These are phyloP conservation scores for Carex littledalei DNA, from an alignment of 176 grass and related monocot genomes.

Conservation along the genomic window DNA sequence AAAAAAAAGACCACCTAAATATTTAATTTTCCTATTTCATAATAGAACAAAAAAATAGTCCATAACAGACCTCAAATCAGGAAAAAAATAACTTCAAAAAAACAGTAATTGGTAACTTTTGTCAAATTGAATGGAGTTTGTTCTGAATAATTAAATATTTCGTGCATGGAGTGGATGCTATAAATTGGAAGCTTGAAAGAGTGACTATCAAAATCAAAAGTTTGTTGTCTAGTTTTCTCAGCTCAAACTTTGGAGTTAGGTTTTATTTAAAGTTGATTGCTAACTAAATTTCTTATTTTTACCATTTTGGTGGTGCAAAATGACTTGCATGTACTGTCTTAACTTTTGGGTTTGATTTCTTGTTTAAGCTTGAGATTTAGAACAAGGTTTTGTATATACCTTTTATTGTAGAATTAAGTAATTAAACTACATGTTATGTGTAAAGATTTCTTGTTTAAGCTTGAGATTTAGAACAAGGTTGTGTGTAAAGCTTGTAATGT, in stretches of 20 bases:
- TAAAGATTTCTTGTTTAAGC: no score
- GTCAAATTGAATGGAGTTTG: background rate
- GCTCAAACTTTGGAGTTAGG: background rate
- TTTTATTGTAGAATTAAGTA: no score
- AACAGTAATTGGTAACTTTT: background rate
- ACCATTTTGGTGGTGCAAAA: no score
- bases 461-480: no score
- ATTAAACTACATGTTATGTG: no score
- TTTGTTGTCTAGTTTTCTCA: background rate
- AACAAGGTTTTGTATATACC: no score
- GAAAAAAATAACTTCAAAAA: background rate
- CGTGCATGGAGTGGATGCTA: background rate
- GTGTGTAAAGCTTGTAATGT: no score
- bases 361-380: no score
- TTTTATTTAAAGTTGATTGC: background rate
- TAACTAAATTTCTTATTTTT: background rate
- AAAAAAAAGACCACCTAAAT: background rate
- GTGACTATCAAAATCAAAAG: background rate
- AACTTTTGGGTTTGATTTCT: no score
- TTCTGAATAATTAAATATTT: background rate
- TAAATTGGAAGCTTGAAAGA: background rate
- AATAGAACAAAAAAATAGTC: background rate
- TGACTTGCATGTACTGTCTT: no score
- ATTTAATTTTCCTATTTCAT: background rate
- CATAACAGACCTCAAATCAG: no score